Evolutionary conservation across 352 stramenopile genomes (phyloP), one percentile per base, ranked within the genome.

Genomic region (Elongisporangium prolatum): DNA sequence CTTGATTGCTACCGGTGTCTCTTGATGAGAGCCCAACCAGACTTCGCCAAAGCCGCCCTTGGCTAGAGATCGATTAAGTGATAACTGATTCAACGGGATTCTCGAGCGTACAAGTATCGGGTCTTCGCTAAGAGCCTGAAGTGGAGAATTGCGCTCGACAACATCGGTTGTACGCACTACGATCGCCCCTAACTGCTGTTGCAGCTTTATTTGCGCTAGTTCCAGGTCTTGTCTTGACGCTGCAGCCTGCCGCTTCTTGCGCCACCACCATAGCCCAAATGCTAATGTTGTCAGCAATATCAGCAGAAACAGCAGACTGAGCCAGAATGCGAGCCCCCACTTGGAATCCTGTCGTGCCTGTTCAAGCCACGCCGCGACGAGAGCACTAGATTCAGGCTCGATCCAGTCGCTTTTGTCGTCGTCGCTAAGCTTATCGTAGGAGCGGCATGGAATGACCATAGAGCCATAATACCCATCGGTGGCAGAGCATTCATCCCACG

Each of bases 11-110:
- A 86, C 74, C 2, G 59, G 60, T 7, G 68, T 59, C 28, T 63
- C 64, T 22, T 75, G 69, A 28, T 74, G 77, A 14, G 56, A 49
- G 25, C 74, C 80, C 16, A 68, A 53, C 74, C 74, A 87, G 3
- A 88, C 75, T 34, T 88, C 78, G 1, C 78, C 78, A 48, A 75
- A 85, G 5, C 75, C 78, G 3, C 75, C 78, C 24, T 67, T 66
- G 1, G 71, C 70, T 0, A 88, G 51, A 25, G 74, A 51, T 21
- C 59, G 54, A 25, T 76, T 56, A 20, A 86, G 71, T 11, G 61
- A 51, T 34, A 88, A 65, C 7, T 76, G 66, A 18, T 82, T 73
- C 60, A 73, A 73, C 1, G 61, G 44, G 13, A 88, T 65, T 0
- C 72, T 66, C n/a, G 72, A 74, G 0, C 57, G 56, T 1, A 57